These are phyloP conservation scores for Myxozyma neotropica DNA, from an alignment of 805 yeast species.

Conservation along the genomic window DNA sequence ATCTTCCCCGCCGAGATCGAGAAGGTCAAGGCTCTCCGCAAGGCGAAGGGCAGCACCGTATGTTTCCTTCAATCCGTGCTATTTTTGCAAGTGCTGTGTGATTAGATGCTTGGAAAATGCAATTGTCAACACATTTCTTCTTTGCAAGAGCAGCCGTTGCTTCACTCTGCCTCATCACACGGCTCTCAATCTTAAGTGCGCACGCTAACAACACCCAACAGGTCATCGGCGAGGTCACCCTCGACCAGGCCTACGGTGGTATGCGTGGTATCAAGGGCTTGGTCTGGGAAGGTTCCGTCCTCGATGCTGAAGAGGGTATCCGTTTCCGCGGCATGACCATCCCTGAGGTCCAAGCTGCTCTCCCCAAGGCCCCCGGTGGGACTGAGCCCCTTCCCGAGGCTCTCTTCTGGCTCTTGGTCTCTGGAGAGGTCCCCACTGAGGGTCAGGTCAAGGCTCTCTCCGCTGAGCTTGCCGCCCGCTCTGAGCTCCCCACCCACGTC, in stretches of 20 bases:
- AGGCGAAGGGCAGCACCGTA: conserved; percentile 80
- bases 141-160: background rate
- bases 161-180: background rate
- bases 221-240: conserved; percentile 68
- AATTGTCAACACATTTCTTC: too few species aligned
- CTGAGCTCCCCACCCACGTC: conserved; percentile 77
- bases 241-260: conserved; percentile 88
- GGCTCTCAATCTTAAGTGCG: background rate
- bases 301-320: conserved; percentile 84
- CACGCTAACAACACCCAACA: conserved; percentile 9
- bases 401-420: conserved; percentile 75
- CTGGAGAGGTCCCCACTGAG: conserved; percentile 80
- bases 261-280: conserved; percentile 85
- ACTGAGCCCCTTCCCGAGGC: conserved; percentile 67
- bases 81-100: background rate
- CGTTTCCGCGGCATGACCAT: conserved; percentile 83
- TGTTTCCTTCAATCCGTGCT: conserved; percentile 38
- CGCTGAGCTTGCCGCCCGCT: conserved; percentile 76
- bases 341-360: conserved; percentile 71
- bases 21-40: conserved; percentile 83
- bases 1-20: conserved; percentile 89
- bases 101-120: background rate
- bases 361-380: conserved; percentile 72
- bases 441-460: conserved; percentile 70
- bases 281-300: conserved; percentile 87